phyloP scores from a whole-genome alignment of 2,329 filamentous ascomycete species.

The Rhytidhysteron rufulum region DNA sequence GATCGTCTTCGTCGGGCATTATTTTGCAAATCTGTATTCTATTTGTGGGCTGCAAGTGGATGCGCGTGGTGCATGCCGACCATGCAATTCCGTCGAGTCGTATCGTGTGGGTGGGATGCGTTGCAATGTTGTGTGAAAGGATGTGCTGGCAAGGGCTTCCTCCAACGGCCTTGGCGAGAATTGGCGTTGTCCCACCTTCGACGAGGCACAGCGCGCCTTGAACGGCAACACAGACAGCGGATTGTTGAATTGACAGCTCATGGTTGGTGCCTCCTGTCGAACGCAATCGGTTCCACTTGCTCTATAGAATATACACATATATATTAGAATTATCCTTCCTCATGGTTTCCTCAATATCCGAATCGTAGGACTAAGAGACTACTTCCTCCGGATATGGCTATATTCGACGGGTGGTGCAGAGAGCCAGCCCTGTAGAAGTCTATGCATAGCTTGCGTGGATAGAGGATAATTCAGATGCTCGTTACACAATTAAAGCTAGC shows the following conservation, averaged over 20 bases:
- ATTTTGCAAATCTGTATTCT: too few species aligned
- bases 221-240: constrained; percentile 10
- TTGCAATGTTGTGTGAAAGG: constrained; percentile 19
- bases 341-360: too few species aligned
- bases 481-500: constrained; percentile 7
- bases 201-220: neutral
- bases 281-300: neutral
- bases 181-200: constrained; percentile 11
- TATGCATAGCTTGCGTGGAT: constrained; percentile 10
- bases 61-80: constrained; percentile 25
- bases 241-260: constrained; percentile 12
- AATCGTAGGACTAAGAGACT: too few species aligned
- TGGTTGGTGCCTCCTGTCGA: neutral
- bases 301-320: too few species aligned
- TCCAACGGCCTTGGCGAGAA: neutral
- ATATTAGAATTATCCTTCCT: too few species aligned
- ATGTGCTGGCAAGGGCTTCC: constrained; percentile 31
- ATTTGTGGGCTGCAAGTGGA: constrained; percentile 34
- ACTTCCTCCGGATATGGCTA: too few species aligned
- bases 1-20: constrained; percentile 23
- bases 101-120: constrained; percentile 31
- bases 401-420: too few species aligned
- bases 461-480: constrained; percentile 4
- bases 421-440: constrained; percentile 6
- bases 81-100: constrained; percentile 28